Conservation (phyloP, 345 rosid genomes). For the Aegle marmelos region DNA sequence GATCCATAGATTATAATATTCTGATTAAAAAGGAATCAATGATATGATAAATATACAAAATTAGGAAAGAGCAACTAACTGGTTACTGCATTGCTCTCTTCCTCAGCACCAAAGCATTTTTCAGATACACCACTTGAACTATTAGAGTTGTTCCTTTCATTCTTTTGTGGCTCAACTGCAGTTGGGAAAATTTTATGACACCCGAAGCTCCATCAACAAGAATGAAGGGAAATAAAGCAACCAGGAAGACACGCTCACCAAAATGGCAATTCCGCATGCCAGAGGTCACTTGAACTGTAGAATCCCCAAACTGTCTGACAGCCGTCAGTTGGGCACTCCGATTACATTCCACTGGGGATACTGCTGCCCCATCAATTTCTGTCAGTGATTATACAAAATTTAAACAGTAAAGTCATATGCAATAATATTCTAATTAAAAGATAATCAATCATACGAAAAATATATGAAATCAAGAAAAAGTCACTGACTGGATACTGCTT, state of each 20-base stretch:
- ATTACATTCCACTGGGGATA: neutral
- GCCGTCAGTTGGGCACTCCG: neutral
- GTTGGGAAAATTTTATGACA: neutral
- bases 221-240: neutral
- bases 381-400: neutral
- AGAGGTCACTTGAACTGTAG: neutral
- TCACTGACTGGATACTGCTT: conserved; percentile 13
- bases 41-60: neutral
- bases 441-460: neutral
- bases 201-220: neutral
- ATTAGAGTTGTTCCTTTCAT: neutral
- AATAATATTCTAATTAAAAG: neutral
- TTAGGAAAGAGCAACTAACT: conserved; percentile 10
- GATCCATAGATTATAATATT: neutral
- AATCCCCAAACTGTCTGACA: neutral
- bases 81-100: conserved; percentile 2
- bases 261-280: conserved; percentile 1
- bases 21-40: neutral
- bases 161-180: neutral
- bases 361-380: neutral
- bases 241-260: neutral
- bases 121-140: neutral
- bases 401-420: neutral
- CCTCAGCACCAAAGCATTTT: conserved; percentile 1
- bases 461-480: neutral